Evolutionary conservation across 345 rosid species (phyloP).

Genomic region (Ceriops zippeliana): DNA sequence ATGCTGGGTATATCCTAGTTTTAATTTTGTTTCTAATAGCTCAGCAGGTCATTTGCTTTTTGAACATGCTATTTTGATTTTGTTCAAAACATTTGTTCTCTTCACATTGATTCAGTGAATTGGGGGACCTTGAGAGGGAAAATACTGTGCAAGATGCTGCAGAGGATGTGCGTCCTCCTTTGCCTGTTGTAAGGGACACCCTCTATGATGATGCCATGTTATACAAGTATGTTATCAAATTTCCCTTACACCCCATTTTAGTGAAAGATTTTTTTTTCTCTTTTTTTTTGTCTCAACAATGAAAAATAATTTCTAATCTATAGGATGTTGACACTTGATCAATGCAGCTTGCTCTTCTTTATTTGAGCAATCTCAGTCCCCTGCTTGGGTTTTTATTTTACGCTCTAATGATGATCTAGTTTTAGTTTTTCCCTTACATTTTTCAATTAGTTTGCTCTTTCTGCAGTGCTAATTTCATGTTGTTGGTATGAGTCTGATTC

Average conservation of each 20-base stretch:
- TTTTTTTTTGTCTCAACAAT: background rate
- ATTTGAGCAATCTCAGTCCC: background rate
- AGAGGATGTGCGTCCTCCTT: constrained; percentile 88
- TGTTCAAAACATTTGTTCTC: constrained; percentile 4
- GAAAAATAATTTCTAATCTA: background rate
- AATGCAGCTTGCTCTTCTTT: background rate
- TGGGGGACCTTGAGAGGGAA: constrained; percentile 34
- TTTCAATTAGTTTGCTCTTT: too few species aligned
- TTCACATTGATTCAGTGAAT: constrained; percentile 34
- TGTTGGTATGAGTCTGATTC: too few species aligned
- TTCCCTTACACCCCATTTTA: background rate
- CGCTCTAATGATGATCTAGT: too few species aligned
- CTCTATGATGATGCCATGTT: constrained; percentile 72
- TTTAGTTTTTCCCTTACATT: too few species aligned
- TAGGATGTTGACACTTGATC: background rate
- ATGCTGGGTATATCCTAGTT: constrained; percentile 39
- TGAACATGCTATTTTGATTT: background rate
- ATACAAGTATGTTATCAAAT: constrained; percentile 47
- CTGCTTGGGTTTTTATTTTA: background rate
- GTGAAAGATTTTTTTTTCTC: background rate
- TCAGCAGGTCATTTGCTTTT: background rate
- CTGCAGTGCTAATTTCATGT: too few species aligned
- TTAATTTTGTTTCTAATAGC: background rate
- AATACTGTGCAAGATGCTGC: constrained; percentile 37
- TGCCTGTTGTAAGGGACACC: constrained; percentile 93